Conservation (phyloP, 768 basidiomycete species). For the Rhizopogon vesiculosus region DNA sequence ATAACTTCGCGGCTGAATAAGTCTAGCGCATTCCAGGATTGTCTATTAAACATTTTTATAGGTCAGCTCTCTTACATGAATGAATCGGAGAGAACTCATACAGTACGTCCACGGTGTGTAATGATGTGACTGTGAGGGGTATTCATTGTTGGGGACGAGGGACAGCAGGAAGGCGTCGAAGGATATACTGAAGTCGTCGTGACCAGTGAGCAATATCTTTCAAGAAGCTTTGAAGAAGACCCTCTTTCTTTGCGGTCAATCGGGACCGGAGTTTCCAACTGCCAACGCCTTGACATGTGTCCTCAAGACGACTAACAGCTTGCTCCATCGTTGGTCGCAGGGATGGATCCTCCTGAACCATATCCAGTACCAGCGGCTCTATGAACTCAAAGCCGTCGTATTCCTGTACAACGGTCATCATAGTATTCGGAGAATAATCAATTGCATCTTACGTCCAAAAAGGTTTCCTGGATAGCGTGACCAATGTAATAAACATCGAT, state of each 20-base stretch:
- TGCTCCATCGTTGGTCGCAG: constrained; percentile 33
- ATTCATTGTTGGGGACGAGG: neutral
- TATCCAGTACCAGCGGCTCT: constrained; percentile 20
- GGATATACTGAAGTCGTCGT: neutral
- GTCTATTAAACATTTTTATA: too few relatives aligned
- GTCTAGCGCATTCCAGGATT: too few relatives aligned
- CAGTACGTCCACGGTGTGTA: too few relatives aligned
- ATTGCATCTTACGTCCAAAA: constrained; percentile 18
- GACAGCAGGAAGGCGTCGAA: neutral
- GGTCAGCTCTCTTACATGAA: too few relatives aligned
- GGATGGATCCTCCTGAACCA: constrained; percentile 29
- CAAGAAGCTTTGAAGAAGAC: neutral
- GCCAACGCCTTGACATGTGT: constrained; percentile 15
- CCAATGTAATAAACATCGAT: constrained; percentile 33
- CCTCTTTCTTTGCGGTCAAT: too few relatives aligned
- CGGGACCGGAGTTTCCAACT: too few relatives aligned
- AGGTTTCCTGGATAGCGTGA: constrained; percentile 22
- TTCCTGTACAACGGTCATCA: neutral
- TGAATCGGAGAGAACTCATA: too few relatives aligned
- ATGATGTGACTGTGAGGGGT: too few relatives aligned
- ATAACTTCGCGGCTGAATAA: too few relatives aligned
- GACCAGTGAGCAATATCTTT: constrained; percentile 9
- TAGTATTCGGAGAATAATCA: neutral
- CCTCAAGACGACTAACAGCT: constrained; percentile 27
- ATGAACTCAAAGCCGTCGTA: constrained; percentile 13